A percentile compares a stretch with the other conserved stretches of the same genome.
These are phyloP conservation scores for Cynanchum wilfordii DNA, from an alignment of 257 asterid species.

Conservation along the genomic window DNA sequence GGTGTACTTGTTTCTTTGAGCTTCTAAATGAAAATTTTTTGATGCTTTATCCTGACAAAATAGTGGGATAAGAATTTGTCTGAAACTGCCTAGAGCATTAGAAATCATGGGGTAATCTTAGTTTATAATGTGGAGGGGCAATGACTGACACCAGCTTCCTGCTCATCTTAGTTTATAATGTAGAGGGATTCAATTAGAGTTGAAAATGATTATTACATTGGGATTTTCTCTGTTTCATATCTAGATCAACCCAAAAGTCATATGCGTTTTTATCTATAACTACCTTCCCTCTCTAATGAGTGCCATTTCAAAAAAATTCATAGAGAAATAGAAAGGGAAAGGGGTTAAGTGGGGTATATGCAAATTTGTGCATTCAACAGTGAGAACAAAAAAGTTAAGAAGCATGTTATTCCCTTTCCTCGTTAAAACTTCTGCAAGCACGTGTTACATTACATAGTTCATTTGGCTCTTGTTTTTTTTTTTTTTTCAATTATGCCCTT, in stretches of 20 bases:
- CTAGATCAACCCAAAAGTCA: neutral
- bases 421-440: neutral
- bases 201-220: neutral
- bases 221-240: too few species aligned
- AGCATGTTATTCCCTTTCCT: neutral
- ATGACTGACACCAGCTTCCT: neutral
- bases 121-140: neutral
- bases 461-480: neutral
- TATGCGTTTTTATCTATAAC: too few species aligned
- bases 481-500: neutral
- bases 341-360: neutral
- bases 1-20: neutral
- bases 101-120: too few species aligned
- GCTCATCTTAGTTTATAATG: neutral
- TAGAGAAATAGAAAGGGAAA: neutral
- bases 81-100: neutral
- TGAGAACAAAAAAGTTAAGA: neutral
- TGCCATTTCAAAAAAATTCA: neutral
- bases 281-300: neutral
- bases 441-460: neutral
- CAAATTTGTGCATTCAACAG: neutral
- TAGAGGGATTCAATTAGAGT: neutral
- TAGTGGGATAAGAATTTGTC: neutral
- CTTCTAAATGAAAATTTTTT: neutral
- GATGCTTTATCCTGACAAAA: neutral